Evolutionary conservation across 768 basidiomycete genomes (phyloP).

Genomic region (Pulveroboletus ravenelii): DNA sequence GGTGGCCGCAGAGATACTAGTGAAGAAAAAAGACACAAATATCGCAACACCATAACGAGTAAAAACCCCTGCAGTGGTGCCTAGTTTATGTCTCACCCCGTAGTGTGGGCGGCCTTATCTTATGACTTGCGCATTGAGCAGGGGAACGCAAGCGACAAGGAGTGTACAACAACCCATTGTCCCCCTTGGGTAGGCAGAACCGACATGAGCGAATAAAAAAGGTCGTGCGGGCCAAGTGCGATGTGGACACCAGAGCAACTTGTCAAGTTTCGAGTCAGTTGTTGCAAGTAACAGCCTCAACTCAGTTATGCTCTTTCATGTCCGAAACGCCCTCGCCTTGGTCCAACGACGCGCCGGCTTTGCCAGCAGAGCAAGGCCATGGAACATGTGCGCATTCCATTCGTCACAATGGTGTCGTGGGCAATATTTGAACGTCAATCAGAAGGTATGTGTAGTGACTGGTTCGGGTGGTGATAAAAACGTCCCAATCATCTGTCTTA

Average conservation of each 20-base stretch:
- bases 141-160: too few relatives aligned
- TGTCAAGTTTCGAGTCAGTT: background rate
- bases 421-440: slow-evolving; percentile 45
- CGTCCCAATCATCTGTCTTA: slow-evolving; percentile 13
- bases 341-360: slow-evolving; percentile 5
- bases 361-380: slow-evolving; percentile 21
- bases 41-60: background rate
- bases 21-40: background rate
- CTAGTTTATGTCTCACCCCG: too few relatives aligned
- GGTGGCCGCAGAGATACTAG: background rate
- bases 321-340: background rate
- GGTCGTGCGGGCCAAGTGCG: background rate
- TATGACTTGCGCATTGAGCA: too few relatives aligned
- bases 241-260: background rate
- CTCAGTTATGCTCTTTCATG: slow-evolving; percentile 14
- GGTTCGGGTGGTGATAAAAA: background rate
- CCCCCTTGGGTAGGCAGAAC: too few relatives aligned
- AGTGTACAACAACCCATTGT: too few relatives aligned
- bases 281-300: background rate
- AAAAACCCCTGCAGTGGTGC: background rate
- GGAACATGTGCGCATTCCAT: slow-evolving; percentile 33
- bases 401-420: slow-evolving; percentile 29
- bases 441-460: slow-evolving; percentile 32
- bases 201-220: too few relatives aligned
- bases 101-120: too few relatives aligned